phyloP scores from a whole-genome alignment of 352 stramenopile species.

The Albugo candida region DNA sequence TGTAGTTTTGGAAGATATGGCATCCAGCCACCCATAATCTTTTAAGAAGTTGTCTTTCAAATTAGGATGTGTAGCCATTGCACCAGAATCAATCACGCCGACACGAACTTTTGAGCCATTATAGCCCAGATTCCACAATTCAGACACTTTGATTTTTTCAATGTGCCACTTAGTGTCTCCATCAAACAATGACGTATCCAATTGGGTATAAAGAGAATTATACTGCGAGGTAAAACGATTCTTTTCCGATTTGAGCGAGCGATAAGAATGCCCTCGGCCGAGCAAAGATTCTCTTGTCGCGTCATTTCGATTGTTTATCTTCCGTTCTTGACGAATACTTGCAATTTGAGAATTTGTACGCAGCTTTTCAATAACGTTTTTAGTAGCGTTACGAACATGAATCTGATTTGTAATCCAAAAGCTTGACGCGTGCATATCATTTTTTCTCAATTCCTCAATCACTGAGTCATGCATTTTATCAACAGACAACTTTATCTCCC shows the following conservation, averaged over 20 bases:
- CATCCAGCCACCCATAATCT: constrained; percentile 42
- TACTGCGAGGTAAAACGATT: too few species aligned
- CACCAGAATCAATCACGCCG: constrained; percentile 40
- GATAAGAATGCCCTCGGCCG: too few species aligned
- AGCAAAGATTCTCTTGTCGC: too few species aligned
- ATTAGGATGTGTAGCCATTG: constrained; percentile 23
- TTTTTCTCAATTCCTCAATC: too few species aligned
- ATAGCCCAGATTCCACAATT: constrained; percentile 14
- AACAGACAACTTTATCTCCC: too few species aligned
- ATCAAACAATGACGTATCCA: neutral
- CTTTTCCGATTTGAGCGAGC: too few species aligned
- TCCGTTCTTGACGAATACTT: too few species aligned
- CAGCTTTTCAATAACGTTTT: constrained; percentile 1
- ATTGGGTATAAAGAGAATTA: too few species aligned
- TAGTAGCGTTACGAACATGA: constrained; percentile 1
- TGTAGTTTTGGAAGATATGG: constrained; percentile 11
- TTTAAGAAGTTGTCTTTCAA: constrained; percentile 18
- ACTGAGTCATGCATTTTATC: too few species aligned
- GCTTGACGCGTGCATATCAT: neutral
- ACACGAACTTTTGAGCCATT: constrained; percentile 29
- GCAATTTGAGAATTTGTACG: neutral
- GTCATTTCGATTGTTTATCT: too few species aligned
- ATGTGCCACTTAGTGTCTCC: constrained; percentile 6
- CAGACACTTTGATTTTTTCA: constrained; percentile 3
- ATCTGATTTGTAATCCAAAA: constrained; percentile 9